Conservation (phyloP, 768 basidiomycete genomes). For the Mycena pura region DNA sequence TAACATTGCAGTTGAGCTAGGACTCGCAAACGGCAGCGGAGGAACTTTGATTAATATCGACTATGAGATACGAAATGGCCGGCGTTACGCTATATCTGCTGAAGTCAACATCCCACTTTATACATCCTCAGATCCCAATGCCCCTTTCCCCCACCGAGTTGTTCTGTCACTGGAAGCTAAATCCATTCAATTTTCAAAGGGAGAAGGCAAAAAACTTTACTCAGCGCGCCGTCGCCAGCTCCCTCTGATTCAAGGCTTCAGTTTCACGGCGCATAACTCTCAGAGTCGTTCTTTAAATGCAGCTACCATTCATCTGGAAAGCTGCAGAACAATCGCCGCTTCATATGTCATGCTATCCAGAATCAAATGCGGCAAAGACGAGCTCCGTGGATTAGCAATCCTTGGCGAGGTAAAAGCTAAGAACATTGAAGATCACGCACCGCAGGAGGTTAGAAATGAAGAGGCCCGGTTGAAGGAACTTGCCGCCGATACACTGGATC, state of each 20-base stretch:
- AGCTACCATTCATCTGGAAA: slow-evolving; percentile 16
- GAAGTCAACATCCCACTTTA: slow-evolving; percentile 21
- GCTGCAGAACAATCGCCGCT: slow-evolving; percentile 13
- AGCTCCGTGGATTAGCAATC: background rate
- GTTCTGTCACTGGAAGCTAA: background rate
- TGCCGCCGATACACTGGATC: background rate
- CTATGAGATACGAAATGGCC: slow-evolving; percentile 5
- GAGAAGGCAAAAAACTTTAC: background rate
- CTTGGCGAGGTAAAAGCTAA: background rate
- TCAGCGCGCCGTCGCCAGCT: slow-evolving; percentile 14
- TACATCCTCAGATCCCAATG: background rate
- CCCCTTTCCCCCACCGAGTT: slow-evolving; percentile 6
- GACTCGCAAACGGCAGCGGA: slow-evolving; percentile 21
- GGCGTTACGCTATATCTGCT: slow-evolving; percentile 20
- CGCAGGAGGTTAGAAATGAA: background rate
- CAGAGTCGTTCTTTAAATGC: slow-evolving; percentile 22
- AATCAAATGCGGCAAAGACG: slow-evolving; percentile 15
- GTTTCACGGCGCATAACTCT: slow-evolving; percentile 21
- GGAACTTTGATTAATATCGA: slow-evolving; percentile 15
- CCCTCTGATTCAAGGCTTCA: slow-evolving; percentile 21
- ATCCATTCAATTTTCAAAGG: background rate
- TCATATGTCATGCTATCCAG: slow-evolving; percentile 27
- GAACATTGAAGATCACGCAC: background rate
- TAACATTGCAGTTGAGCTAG: slow-evolving; percentile 27
- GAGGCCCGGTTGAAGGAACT: background rate